phyloP scores from a whole-genome alignment of 805 yeast genomes.

The Ogataea degrootiae region DNA sequence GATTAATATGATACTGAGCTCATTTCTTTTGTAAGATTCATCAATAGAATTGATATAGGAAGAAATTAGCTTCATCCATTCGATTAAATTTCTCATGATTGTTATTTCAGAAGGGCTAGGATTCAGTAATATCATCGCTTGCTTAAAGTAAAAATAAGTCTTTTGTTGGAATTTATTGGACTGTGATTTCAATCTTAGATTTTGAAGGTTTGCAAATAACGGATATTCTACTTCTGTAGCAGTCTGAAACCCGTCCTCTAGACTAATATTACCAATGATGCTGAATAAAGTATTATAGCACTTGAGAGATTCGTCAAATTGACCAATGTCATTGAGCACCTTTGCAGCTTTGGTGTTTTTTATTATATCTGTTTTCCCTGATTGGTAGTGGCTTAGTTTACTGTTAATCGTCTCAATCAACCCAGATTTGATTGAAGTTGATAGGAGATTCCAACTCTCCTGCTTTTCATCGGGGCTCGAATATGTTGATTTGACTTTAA shows the following conservation, averaged over 20 bases:
- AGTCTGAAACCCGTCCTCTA: conserved; percentile 15
- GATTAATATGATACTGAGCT: conserved; percentile 37
- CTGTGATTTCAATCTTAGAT: background rate
- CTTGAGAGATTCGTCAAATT: conserved; percentile 55
- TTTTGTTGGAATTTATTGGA: conserved; percentile 17
- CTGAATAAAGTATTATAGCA: conserved; percentile 44
- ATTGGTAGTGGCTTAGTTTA: conserved; percentile 39
- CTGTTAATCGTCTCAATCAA: conserved; percentile 49
- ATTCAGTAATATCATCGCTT: conserved; percentile 18
- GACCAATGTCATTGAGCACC: conserved; percentile 42
- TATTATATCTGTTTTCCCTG: conserved; percentile 8
- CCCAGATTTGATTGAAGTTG: conserved; percentile 41
- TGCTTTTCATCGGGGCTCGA: conserved; percentile 32
- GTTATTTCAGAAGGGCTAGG: conserved; percentile 25
- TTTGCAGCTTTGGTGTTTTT: conserved; percentile 31
- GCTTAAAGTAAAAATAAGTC: conserved; percentile 18
- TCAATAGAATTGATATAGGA: conserved; percentile 21
- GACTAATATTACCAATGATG: conserved; percentile 9
- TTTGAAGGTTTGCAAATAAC: conserved; percentile 6
- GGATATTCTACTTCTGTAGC: conserved; percentile 7
- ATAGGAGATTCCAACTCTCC: conserved; percentile 49
- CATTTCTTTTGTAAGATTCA: conserved; percentile 28
- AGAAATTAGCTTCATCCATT: conserved; percentile 26
- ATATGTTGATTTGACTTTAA: conserved; percentile 36
- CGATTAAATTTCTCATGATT: conserved; percentile 26